These are phyloP conservation scores for Paxillus ammoniavirescens DNA, from an alignment of 768 basidiomycete species.

Conservation along the genomic window DNA sequence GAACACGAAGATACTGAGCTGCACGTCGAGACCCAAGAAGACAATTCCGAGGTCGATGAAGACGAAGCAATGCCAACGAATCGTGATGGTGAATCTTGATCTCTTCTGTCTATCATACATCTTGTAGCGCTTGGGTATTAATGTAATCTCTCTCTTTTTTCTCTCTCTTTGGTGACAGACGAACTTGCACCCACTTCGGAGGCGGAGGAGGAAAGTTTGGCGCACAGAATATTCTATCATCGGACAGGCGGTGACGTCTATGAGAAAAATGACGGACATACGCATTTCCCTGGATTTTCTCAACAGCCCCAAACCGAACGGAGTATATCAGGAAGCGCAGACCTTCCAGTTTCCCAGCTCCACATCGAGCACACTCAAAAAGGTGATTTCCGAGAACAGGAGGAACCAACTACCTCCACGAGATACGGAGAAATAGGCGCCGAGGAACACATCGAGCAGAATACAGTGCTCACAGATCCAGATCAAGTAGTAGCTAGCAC, in stretches of 20 bases:
- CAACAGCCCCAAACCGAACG: neutral
- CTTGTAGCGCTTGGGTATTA: slow-evolving; percentile 29
- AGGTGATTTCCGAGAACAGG: slow-evolving; percentile 1
- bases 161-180: slow-evolving; percentile 17
- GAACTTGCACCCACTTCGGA: slow-evolving; percentile 13
- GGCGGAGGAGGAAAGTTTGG: slow-evolving; percentile 2
- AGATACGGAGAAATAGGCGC: neutral
- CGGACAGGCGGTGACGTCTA: slow-evolving; percentile 1
- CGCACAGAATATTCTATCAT: slow-evolving; percentile 5
- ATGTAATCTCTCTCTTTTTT: slow-evolving; percentile 17
- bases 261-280: slow-evolving; percentile 1
- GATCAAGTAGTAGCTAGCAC: neutral
- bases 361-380: neutral
- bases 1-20: slow-evolving; percentile 13
- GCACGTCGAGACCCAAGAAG: slow-evolving; percentile 16
- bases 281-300: neutral
- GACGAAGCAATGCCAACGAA: slow-evolving; percentile 16
- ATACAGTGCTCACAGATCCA: neutral
- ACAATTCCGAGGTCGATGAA: slow-evolving; percentile 12
- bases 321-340: neutral
- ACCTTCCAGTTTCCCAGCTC: neutral
- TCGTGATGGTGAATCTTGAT: slow-evolving; percentile 46
- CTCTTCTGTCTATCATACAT: slow-evolving; percentile 23
- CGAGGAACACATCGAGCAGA: neutral
- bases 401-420: neutral